These are phyloP conservation scores for Fraxinus baroniana DNA, from an alignment of 305 asterid genomes.

Conservation along the genomic window DNA sequence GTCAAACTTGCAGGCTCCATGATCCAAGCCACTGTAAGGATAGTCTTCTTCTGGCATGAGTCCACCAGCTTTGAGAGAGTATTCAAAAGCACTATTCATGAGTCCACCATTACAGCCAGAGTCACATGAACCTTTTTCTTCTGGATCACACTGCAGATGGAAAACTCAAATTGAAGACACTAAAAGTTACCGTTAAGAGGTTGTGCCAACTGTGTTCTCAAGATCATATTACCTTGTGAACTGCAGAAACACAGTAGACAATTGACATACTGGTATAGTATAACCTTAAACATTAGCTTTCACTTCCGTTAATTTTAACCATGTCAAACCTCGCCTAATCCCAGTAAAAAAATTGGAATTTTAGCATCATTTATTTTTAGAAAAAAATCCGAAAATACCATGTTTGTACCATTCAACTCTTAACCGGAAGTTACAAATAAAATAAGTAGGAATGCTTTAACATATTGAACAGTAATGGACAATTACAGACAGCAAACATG, in stretches of 20 bases:
- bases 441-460: background rate
- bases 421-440: background rate
- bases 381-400: background rate
- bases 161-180: background rate
- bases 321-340: constrained; percentile 40
- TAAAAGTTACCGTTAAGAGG: background rate
- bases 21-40: constrained; percentile 47
- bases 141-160: constrained; percentile 38
- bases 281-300: background rate
- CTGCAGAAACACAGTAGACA: background rate
- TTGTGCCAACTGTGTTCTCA: background rate
- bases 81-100: constrained; percentile 52
- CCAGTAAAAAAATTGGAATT: constrained; percentile 8
- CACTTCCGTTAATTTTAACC: background rate
- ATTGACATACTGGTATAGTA: background rate
- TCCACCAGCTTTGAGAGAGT: constrained; percentile 50
- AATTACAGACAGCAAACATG: background rate
- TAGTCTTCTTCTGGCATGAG: constrained; percentile 52
- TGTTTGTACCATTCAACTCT: background rate
- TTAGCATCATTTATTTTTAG: background rate
- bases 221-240: background rate
- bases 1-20: constrained; percentile 43
- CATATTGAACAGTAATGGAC: background rate
- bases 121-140: constrained; percentile 32
- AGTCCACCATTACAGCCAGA: constrained; percentile 41